Evolutionary conservation across 176 grass and related monocot species (phyloP), one percentile per base, ranked within the genome.

Genomic region (Pontederia paniculata): DNA sequence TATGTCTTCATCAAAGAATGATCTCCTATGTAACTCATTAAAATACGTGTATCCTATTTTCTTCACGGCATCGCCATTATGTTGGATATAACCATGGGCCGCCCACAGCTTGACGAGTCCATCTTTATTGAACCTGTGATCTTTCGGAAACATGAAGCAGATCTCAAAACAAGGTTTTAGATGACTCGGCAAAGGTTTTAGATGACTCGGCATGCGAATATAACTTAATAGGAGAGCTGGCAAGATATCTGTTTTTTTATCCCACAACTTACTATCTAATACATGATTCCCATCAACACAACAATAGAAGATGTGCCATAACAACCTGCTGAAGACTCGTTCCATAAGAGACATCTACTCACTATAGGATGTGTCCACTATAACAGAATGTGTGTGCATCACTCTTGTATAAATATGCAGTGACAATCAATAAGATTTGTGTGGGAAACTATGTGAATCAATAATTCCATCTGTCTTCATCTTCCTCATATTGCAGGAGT

Each of bases 101-200:
- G 43, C 18, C 57, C 57, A 60, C 31, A 60, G 13, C 25, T 18
- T 42, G 15, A 60, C 23, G 16, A 60, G 9, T 17, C n/a, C 15
- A 10, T 60, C 7, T 9, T 60, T 60, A 3, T 19, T 16, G 31
- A 60, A 60, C 15, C 6, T 0, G 31, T 60, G 5, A 44, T 44
- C 28, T 18, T 60, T 45, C 4, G 57, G 57, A 17, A 60, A 60
- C 57, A 44, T 17, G 6, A 25, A 60, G 17, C 22, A 45, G 16
- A 17, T 19, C 0, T 8, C 8, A 25, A 60, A 60, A 37, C 57
- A 60, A 3, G 57, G 57, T 25, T 60, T 60, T 0, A 19, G 57
- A 60, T 60, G 57, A 43, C 9, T 18, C n/a, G 57, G 57, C 57
- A 60, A 60, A 3, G 57, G 57, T 25, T 60, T 60, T 0, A 19